Base-by-base conservation (phyloP, 805 yeast genomes). In the Saccharomycopsis javanensis region DNA sequence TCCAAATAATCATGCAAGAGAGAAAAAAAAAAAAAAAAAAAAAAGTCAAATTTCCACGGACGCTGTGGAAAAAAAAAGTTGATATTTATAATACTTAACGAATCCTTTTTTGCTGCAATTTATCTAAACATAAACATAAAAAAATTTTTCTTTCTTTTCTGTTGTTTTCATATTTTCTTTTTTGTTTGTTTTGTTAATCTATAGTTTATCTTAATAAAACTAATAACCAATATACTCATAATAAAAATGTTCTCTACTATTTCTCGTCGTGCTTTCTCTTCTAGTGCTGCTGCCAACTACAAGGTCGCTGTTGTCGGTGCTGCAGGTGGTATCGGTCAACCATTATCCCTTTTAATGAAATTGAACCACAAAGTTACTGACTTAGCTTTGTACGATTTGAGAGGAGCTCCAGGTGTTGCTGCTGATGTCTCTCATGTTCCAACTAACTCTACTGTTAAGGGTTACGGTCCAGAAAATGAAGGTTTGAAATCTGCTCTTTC, bases 321-420 rank as follows among this genome's bases (percentile, higher is more conserved):
- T 63, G 84, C 86, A 63, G 94, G 94, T 71, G 94, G 94, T 71
- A 85, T 86, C 70, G 94, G 94, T 55, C 85, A 80, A 69, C 86
- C 86, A 42, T 71, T 82, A 62, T 81, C 86, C 15, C 71, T 83
- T 58, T 75, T 86, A 68, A 71, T 86, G 73, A 86, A 86, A 71
- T 75, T 84, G 66, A 83, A 83, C 77, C 86, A 82, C 66, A 77
- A 81, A 68, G 86, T 86, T 58, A 79, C 86, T 57, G 82, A 83
- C 63, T 75, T 86, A 68, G 75, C 89, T 30, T 73, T 86, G 48
- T 86, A 82, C 73, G 94, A 86, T 72, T 78, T 86, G 65, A 82
- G 82, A 67, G 80, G 85, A 64, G 87, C 88, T 56, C 85, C 85
- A 62, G 94, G 94, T 72, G 88, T 85, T 57, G 89, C 88, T 58